These are phyloP conservation scores for Hygrophorus pudorinus DNA, from an alignment of 768 basidiomycete genomes.

Conservation along the genomic window DNA sequence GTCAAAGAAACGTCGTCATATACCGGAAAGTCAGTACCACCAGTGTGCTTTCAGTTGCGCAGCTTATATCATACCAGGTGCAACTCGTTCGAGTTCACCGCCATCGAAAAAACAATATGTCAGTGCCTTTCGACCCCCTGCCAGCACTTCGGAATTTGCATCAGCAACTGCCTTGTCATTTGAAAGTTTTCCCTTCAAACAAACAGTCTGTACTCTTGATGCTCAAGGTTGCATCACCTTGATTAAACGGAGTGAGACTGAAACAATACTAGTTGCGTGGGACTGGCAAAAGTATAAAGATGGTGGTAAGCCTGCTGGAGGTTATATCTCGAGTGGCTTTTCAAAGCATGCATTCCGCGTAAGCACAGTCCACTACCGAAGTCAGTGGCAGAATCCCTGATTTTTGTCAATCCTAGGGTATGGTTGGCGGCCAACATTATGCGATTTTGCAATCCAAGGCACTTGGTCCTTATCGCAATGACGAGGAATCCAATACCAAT, in stretches of 20 bases:
- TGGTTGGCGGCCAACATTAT: not conserved
- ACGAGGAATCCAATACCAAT: not conserved
- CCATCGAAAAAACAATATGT: no score
- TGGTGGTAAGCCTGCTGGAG: conserved; percentile 2
- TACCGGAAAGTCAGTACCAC: no score
- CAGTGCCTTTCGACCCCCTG: no score
- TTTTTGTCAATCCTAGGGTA: conserved; percentile 1
- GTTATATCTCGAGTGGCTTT: conserved; percentile 9
- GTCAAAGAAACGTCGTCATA: no score
- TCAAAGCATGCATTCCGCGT: conserved; percentile 10
- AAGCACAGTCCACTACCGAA: not conserved
- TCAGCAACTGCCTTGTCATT: no score
- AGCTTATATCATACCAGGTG: no score
- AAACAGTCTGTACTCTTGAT: not conserved
- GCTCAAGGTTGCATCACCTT: not conserved
- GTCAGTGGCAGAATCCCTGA: not conserved
- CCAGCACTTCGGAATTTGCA: no score
- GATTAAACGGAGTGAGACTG: not conserved
- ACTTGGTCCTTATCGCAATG: no score
- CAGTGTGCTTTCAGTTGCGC: no score
- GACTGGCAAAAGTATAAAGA: conserved; percentile 6
- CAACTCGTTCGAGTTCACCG: no score
- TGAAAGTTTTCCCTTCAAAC: no score
- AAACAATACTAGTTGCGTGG: conserved; percentile 6
- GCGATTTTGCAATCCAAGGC: no score